Conservation (phyloP, 495 filamentous ascomycete genomes). For the Chaetomium cochliodes region DNA sequence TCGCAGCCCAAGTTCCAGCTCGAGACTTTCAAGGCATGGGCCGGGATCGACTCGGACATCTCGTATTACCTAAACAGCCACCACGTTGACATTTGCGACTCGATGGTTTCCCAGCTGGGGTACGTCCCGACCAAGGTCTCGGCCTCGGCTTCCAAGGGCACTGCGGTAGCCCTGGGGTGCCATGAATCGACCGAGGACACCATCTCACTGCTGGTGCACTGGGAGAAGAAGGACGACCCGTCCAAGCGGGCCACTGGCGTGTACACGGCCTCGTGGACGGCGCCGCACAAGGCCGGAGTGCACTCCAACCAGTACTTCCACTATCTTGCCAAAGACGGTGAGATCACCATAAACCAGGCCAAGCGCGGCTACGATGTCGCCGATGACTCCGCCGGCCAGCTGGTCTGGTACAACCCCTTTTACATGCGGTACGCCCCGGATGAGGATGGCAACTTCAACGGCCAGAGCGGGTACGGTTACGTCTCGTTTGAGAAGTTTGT, state of each 20-base stretch:
- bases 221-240: constrained; percentile 68
- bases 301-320: constrained; percentile 97
- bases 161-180: constrained; percentile 72
- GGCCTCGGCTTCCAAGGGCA: constrained; percentile 69
- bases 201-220: constrained; percentile 84
- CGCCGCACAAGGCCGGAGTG: constrained; percentile 85
- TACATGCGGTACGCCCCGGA: constrained; percentile 97
- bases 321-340: constrained; percentile 78
- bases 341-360: constrained; percentile 87
- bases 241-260: constrained; percentile 78
- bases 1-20: constrained; percentile 89
- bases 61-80: constrained; percentile 94
- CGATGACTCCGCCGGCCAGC: constrained; percentile 63
- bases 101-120: constrained; percentile 70
- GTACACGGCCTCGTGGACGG: constrained; percentile 93
- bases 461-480: constrained; percentile 90
- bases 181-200: constrained; percentile 82
- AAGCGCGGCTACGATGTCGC: constrained; percentile 95
- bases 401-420: constrained; percentile 90
- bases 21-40: constrained; percentile 96
- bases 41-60: constrained; percentile 86
- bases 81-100: constrained; percentile 87
- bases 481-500: constrained; percentile 96
- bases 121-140: constrained; percentile 77
- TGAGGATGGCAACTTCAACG: constrained; percentile 90